Evolutionary conservation across 192 early-diverging fungal genomes (phyloP).

Genomic region (Radiomyces spectabilis): DNA sequence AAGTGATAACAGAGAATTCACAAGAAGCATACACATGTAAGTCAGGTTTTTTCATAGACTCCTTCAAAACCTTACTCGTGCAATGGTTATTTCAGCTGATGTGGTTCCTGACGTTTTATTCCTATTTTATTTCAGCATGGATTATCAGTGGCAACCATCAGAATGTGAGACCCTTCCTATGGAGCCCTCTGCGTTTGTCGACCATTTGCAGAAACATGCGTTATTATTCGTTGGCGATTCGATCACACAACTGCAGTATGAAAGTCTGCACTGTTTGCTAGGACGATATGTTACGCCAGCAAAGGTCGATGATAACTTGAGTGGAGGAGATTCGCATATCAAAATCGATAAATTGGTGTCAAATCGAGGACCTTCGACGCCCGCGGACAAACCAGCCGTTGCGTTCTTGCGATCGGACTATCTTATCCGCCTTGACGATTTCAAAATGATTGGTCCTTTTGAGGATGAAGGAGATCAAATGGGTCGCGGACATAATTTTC

Average conservation of each 20-base stretch:
- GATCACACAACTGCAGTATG: constrained; percentile 7
- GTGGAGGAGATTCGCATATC: background rate
- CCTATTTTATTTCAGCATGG: background rate
- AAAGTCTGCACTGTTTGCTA: constrained; percentile 3
- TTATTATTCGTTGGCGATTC: constrained; percentile 11
- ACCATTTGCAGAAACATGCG: constrained; percentile 1
- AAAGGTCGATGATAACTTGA: background rate
- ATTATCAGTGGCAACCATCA: background rate
- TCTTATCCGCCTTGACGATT: constrained; percentile 19
- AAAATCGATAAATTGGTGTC: background rate
- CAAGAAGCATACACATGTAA: constrained; percentile 4
- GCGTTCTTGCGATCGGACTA: constrained; percentile 23
- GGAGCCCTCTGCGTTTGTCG: background rate
- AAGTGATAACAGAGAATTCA: constrained; percentile 1
- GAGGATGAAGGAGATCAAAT: constrained; percentile 13
- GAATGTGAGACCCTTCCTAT: background rate
- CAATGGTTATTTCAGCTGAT: no score
- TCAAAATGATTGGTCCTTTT: constrained; percentile 13
- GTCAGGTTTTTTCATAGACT: background rate
- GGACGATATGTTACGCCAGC: background rate
- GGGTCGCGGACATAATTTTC: constrained; percentile 19
- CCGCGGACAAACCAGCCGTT: background rate
- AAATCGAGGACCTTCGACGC: no score
- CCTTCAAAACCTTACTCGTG: background rate
- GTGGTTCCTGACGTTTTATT: background rate